A percentile compares a stretch with the other conserved stretches of the same genome.
Conservation (phyloP, 2,329 filamentous ascomycete species). For the Reticulascus tulasneorum region DNA sequence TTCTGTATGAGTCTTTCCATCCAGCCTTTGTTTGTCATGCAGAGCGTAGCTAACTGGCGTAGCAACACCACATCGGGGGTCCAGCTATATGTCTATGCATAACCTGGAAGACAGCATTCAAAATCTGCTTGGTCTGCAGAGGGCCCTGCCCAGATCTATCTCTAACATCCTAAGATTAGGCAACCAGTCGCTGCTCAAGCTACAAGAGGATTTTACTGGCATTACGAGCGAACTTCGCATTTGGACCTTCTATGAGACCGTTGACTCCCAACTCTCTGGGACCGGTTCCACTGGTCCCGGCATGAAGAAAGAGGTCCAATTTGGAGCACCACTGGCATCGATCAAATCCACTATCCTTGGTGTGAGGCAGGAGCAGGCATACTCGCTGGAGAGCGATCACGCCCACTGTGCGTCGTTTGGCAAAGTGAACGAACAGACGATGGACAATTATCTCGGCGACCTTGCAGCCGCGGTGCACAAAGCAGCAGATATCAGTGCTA, state of each 20-base stretch:
- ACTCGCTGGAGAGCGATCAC: conserved; percentile 51
- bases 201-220: conserved; percentile 52
- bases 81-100: conserved; percentile 57
- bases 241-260: conserved; percentile 61
- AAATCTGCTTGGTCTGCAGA: conserved; percentile 45
- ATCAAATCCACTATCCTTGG: conserved; percentile 51
- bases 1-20: conserved; percentile 35
- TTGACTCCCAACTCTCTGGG: conserved; percentile 53
- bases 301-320: conserved; percentile 44
- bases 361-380: conserved; percentile 47
- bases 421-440: conserved; percentile 41
- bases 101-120: conserved; percentile 53
- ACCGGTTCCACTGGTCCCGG: conserved; percentile 27
- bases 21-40: not conserved
- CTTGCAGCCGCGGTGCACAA: conserved; percentile 32
- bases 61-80: conserved; percentile 60
- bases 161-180: conserved; percentile 47
- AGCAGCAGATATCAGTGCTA: conserved; percentile 30
- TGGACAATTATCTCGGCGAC: conserved; percentile 28
- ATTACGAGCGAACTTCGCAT: conserved; percentile 55
- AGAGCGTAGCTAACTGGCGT: conserved; percentile 11
- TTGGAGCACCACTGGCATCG: conserved; percentile 56
- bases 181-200: conserved; percentile 41
- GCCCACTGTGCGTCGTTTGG: conserved; percentile 53
- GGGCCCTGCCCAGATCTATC: conserved; percentile 46